Evolutionary conservation across 768 basidiomycete species (phyloP).

Genomic region (Suillus brevipes): DNA sequence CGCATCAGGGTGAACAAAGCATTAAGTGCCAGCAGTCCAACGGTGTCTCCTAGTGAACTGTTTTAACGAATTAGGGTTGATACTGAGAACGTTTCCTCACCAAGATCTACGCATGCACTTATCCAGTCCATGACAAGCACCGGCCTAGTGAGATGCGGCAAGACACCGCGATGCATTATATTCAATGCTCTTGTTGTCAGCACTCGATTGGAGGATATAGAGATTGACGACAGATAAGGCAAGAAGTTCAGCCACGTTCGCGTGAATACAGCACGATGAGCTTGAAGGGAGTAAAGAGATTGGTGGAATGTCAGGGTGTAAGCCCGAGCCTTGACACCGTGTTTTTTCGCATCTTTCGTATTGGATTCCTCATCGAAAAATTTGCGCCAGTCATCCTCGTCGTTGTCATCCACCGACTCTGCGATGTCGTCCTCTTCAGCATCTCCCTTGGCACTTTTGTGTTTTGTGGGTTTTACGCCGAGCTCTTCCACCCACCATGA

Average conservation of each 20-base stretch:
- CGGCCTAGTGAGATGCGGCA: conserved; percentile 80
- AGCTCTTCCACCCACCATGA: conserved; percentile 80
- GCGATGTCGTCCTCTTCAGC: conserved; percentile 36
- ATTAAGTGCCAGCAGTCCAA: conserved; percentile 88
- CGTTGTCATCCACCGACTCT: conserved; percentile 41
- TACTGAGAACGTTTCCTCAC: conserved; percentile 38
- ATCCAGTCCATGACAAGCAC: conserved; percentile 93
- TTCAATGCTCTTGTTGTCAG: conserved; percentile 62
- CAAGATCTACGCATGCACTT: conserved; percentile 77
- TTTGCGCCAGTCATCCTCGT: conserved; percentile 69
- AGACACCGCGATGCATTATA: conserved; percentile 78
- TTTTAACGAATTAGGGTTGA: background rate
- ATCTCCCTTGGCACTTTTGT: conserved; percentile 44
- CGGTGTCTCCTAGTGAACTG: conserved; percentile 61
- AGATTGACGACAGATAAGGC: conserved; percentile 50
- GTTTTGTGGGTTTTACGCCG: conserved; percentile 53
- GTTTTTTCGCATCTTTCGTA: conserved; percentile 36
- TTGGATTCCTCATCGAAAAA: conserved; percentile 73
- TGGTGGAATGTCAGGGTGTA: conserved; percentile 73
- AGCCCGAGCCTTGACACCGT: conserved; percentile 45
- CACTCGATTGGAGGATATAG: conserved; percentile 31
- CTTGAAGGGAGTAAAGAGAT: conserved; percentile 70
- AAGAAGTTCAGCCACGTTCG: conserved; percentile 77
- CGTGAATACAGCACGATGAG: conserved; percentile 81
- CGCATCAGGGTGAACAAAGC: conserved; percentile 88